Percentiles rank a stretch among this genome's conserved stretches.
Evolutionary conservation across 495 filamentous ascomycete species (phyloP).

Genomic region (Aspergillus ostianus): DNA sequence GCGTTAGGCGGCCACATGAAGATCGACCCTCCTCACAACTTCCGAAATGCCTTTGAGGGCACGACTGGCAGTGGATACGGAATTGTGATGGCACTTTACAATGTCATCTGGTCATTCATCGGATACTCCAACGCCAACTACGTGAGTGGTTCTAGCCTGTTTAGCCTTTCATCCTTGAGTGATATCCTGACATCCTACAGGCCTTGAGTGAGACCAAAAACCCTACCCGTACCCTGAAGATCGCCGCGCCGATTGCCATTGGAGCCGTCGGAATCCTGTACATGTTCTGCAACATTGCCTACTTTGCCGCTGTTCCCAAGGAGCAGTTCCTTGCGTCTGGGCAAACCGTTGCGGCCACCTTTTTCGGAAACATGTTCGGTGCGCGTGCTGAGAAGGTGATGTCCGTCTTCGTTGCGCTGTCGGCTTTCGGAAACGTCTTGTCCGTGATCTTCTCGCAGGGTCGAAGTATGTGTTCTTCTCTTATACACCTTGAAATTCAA

Average conservation of each 20-base stretch:
- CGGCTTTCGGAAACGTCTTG: constrained; percentile 69
- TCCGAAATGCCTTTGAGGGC: constrained; percentile 62
- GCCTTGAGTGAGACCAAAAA: constrained; percentile 62
- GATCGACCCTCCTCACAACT: constrained; percentile 57
- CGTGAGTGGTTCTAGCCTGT: constrained; percentile 18
- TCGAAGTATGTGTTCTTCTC: constrained; percentile 38
- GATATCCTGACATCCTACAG: constrained; percentile 28
- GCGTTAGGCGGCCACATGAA: constrained; percentile 51
- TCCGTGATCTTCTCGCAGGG: constrained; percentile 69
- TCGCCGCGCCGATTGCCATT: constrained; percentile 63
- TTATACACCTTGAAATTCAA: neutral
- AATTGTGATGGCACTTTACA: constrained; percentile 61
- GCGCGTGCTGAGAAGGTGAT: constrained; percentile 56
- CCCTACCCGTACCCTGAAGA: constrained; percentile 60
- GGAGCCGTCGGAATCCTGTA: constrained; percentile 61
- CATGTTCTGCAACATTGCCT: constrained; percentile 69
- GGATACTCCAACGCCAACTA: constrained; percentile 64
- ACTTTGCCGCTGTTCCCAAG: constrained; percentile 66
- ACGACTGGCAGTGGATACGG: constrained; percentile 57
- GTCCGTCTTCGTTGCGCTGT: constrained; percentile 70
- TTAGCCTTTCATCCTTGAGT: neutral
- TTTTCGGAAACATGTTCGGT: constrained; percentile 70
- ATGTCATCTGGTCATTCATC: constrained; percentile 67
- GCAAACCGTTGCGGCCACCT: constrained; percentile 58
- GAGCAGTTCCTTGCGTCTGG: constrained; percentile 59